Evolutionary conservation across 371 early-diverging fungal genomes (phyloP).

Genomic region (Coemansia sp.): DNA sequence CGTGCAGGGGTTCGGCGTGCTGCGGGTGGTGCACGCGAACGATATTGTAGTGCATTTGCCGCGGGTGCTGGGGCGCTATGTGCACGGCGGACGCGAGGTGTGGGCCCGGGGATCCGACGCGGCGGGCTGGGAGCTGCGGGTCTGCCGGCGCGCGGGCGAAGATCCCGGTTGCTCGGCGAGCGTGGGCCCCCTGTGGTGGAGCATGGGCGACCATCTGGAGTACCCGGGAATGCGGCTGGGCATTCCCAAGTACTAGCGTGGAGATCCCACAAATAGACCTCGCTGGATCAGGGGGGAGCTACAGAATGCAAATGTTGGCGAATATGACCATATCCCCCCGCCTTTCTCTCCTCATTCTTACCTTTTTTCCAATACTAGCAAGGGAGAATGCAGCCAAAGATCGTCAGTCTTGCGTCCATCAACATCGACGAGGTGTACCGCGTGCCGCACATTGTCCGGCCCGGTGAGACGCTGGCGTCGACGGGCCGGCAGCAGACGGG

Average conservation of each 20-base stretch:
- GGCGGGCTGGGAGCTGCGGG: not conserved
- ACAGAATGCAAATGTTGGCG: too few relatives aligned
- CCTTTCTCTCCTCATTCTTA: too few relatives aligned
- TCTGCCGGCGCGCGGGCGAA: conserved; percentile 6
- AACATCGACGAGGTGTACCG: conserved; percentile 88
- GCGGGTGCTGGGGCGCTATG: conserved; percentile 11
- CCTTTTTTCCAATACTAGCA: too few relatives aligned
- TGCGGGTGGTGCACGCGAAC: conserved; percentile 31
- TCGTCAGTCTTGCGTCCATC: conserved; percentile 78
- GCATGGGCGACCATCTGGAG: conserved; percentile 23
- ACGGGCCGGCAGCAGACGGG: conserved; percentile 62
- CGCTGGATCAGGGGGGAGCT: too few relatives aligned
- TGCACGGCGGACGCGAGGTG: conserved; percentile 29
- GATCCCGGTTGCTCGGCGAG: conserved; percentile 30
- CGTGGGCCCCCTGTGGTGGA: conserved; percentile 19
- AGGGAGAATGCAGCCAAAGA: conserved; percentile 50
- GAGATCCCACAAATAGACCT: too few relatives aligned
- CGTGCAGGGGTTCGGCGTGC: not conserved
- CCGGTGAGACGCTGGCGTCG: conserved; percentile 82
- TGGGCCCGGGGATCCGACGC: conserved; percentile 19
- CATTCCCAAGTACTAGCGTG: conserved; percentile 5
- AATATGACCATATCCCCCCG: too few relatives aligned
- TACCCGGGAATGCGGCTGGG: conserved; percentile 33
- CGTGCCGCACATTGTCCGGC: conserved; percentile 76
- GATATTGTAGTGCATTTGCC: conserved; percentile 40